A percentile compares a stretch with the other conserved stretches of the same genome.
These are phyloP conservation scores for Pythium graminicola DNA, from an alignment of 352 stramenopile genomes.

Conservation along the genomic window DNA sequence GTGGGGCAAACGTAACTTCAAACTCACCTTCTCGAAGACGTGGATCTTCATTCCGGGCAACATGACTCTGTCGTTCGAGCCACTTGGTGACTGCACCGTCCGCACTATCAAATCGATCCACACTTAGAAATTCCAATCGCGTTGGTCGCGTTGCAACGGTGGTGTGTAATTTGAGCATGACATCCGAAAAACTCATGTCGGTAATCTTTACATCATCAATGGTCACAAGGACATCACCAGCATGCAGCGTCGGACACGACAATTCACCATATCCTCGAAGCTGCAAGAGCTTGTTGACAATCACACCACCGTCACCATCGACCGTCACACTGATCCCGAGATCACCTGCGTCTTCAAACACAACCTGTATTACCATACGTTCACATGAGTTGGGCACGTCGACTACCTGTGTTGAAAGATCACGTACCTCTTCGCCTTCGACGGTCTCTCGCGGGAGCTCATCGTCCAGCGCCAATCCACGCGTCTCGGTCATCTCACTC, in stretches of 20 bases:
- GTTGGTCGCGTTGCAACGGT: constrained; percentile 18
- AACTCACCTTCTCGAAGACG: constrained; percentile 31
- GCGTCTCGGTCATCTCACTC: constrained; percentile 1
- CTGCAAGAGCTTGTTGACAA: constrained; percentile 28
- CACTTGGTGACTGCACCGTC: constrained; percentile 22
- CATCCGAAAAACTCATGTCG: constrained; percentile 20
- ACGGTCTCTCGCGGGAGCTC: neutral
- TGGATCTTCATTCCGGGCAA: constrained; percentile 4
- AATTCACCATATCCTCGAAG: constrained; percentile 24
- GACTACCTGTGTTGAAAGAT: too few relatives aligned
- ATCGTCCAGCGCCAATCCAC: neutral
- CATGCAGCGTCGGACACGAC: constrained; percentile 22
- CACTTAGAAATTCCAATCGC: constrained; percentile 26
- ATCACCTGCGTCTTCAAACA: constrained; percentile 21
- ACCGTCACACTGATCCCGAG: constrained; percentile 31
- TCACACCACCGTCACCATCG: constrained; percentile 22
- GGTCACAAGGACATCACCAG: constrained; percentile 31
- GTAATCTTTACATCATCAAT: constrained; percentile 20
- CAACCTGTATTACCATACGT: constrained; percentile 9
- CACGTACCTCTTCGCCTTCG: neutral
- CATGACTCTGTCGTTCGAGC: constrained; percentile 13
- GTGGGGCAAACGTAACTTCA: constrained; percentile 27
- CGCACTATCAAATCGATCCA: constrained; percentile 23
- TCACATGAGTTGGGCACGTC: too few relatives aligned
- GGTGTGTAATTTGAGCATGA: constrained; percentile 25